Evolutionary conservation across 768 basidiomycete genomes (phyloP), one percentile per base, ranked within the genome.

Genomic region (Lactarius akahatsu): DNA sequence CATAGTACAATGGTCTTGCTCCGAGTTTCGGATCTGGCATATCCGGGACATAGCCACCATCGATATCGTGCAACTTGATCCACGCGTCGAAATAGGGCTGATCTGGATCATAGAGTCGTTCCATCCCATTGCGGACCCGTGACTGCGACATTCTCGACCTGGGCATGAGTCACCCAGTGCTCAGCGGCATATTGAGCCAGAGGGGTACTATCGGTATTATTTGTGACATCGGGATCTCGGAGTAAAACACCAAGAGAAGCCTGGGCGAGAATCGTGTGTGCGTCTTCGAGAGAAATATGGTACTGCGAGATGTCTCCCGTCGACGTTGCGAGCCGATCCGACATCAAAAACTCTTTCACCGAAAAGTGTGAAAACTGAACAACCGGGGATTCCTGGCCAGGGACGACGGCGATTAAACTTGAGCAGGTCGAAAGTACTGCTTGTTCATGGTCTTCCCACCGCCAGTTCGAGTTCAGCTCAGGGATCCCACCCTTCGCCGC

Each of bases 21-120:
- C 11, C n/a, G 45, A 3, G 45, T 50, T 50, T 11, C 36, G 2
- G 15, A 15, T 5, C 13, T 40, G 15, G 4, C 13, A 40, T 13
- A 0, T 15, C 13, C 0, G 38, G 4, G 3, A 4, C 0, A 38
- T 13, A 36, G 34, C 1, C 0, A 1, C 0, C 1, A 38, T 38
- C 47, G 11, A 26, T 5, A 10, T 50, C 23, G 11, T 50, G 10
- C 23, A 50, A 50, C n/a, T 50, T 1, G 23, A 50, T 13, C 47
- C 47, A 50, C 4, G 23, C 23, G 1, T 50, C 47, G 5, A 50
- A 50, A 13, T 50, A 50, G 23, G 47, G n/a, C 9, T 15, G 23
- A 23, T 50, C 47, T 23, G 13, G 47, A 26, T 50, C 47, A 50
- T 26, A 50, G 23, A 50, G n/a, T 6, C 3, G 1, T n/a, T 23